phyloP scores from a whole-genome alignment of 495 filamentous ascomycete species.

The Podospora australis region DNA sequence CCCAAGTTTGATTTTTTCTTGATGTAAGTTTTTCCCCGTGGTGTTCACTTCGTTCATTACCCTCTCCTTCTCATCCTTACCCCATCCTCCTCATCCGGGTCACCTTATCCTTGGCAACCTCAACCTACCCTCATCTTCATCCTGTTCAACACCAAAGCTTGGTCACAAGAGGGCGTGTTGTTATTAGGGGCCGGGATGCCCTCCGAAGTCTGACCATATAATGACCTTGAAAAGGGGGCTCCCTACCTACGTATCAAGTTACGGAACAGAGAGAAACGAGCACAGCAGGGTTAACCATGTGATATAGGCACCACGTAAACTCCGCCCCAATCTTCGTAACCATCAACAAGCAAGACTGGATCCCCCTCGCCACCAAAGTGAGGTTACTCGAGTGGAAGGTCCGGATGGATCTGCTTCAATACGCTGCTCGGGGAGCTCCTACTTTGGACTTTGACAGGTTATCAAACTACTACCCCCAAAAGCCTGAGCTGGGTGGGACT shows the following conservation, averaged over 20 bases:
- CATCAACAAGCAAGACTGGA: conserved; percentile 35
- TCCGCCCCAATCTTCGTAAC: conserved; percentile 32
- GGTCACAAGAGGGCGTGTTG: too few species aligned
- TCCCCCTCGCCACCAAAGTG: conserved; percentile 42
- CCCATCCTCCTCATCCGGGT: too few species aligned
- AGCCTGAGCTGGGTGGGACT: background rate
- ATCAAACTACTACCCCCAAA: conserved; percentile 40
- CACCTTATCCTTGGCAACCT: too few species aligned
- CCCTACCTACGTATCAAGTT: too few species aligned
- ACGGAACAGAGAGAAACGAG: background rate
- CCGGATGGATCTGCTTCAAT: conserved; percentile 60
- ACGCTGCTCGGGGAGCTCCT: conserved; percentile 54
- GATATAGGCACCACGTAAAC: conserved; percentile 38
- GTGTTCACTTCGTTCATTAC: too few species aligned
- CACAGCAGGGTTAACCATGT: background rate
- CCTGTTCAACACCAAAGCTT: too few species aligned
- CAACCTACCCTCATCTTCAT: too few species aligned
- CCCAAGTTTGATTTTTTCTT: conserved; percentile 78
- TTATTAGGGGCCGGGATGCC: too few species aligned
- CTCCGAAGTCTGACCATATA: too few species aligned
- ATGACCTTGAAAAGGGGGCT: too few species aligned
- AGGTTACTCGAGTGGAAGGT: conserved; percentile 73
- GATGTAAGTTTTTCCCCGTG: conserved; percentile 39
- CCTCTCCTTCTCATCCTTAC: too few species aligned
- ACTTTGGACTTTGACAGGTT: conserved; percentile 51